A percentile compares a stretch with the other conserved stretches of the same genome.
phyloP scores from a whole-genome alignment of 148 eudicot genomes.

The Spergularia marina region DNA sequence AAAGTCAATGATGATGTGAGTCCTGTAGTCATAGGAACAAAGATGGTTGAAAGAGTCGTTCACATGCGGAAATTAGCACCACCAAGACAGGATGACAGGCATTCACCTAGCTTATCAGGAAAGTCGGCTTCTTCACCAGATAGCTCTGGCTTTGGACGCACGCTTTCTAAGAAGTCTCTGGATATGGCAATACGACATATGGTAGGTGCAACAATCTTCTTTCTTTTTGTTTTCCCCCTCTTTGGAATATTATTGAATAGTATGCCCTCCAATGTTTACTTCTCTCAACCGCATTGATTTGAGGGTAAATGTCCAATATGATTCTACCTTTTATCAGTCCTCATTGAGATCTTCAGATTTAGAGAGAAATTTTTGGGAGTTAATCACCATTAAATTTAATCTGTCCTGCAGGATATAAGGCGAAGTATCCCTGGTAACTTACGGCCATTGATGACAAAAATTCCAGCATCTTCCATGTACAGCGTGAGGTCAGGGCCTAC shows the following conservation, averaged over 20 bases:
- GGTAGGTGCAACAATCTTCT: constrained; percentile 43
- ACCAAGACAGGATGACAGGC: constrained; percentile 75
- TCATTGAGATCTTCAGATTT: not conserved
- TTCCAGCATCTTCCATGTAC: constrained; percentile 98
- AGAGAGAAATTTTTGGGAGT: not conserved
- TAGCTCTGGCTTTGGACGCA: constrained; percentile 87
- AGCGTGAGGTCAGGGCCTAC: constrained; percentile 88
- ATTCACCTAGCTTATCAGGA: constrained; percentile 88
- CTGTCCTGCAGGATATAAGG: constrained; percentile 70
- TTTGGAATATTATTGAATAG: not conserved
- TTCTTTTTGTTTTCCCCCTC: not conserved
- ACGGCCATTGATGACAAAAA: constrained; percentile 89
- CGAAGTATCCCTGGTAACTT: constrained; percentile 79
- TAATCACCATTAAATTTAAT: too few relatives aligned
- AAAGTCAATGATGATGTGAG: constrained; percentile 78
- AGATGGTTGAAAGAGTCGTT: constrained; percentile 97
- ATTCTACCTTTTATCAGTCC: not conserved
- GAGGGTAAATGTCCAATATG: not conserved
- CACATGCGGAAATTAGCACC: constrained; percentile 93
- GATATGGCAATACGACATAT: constrained; percentile 99
- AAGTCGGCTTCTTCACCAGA: constrained; percentile 89
- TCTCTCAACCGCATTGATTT: not conserved
- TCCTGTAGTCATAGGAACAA: constrained; percentile 80
- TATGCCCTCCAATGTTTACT: not conserved
- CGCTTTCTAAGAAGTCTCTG: constrained; percentile 87